phyloP scores from a whole-genome alignment of 805 yeast species.

The Candida coquimbonensis region DNA sequence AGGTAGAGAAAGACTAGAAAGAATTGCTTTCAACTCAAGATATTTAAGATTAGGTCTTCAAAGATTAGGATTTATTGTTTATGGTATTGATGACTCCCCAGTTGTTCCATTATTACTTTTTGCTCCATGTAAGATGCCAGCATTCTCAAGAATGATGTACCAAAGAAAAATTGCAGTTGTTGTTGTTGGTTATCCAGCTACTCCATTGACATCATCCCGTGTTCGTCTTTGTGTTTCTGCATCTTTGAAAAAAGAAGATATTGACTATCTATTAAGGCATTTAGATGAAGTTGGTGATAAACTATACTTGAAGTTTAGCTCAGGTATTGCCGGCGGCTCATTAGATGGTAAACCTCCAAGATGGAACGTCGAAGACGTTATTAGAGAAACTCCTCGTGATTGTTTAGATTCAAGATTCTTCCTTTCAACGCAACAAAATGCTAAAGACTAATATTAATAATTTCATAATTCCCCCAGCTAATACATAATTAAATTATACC shows the following conservation, averaged over 20 bases:
- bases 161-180: conserved; percentile 85
- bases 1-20: conserved; percentile 82
- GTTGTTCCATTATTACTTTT: conserved; percentile 84
- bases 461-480: background rate
- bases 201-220: conserved; percentile 84
- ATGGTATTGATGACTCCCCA: conserved; percentile 95
- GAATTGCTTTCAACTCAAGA: conserved; percentile 94
- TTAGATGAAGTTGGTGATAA: conserved; percentile 74
- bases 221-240: conserved; percentile 90
- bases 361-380: conserved; percentile 73
- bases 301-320: conserved; percentile 66
- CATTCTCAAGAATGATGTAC: conserved; percentile 76
- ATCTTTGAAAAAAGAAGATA: conserved; percentile 88
- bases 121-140: conserved; percentile 93
- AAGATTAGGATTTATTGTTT: conserved; percentile 87
- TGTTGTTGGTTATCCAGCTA: conserved; percentile 96
- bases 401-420: conserved; percentile 35
- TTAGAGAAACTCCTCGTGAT: conserved; percentile 66
- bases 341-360: conserved; percentile 62
- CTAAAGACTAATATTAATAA: background rate
- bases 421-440: conserved; percentile 13
- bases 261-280: conserved; percentile 69
- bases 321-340: conserved; percentile 65
- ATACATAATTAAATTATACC: background rate
- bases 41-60: conserved; percentile 86